phyloP scores from a whole-genome alignment of 371 early-diverging fungal species.

The Chytridium lagenaria region DNA sequence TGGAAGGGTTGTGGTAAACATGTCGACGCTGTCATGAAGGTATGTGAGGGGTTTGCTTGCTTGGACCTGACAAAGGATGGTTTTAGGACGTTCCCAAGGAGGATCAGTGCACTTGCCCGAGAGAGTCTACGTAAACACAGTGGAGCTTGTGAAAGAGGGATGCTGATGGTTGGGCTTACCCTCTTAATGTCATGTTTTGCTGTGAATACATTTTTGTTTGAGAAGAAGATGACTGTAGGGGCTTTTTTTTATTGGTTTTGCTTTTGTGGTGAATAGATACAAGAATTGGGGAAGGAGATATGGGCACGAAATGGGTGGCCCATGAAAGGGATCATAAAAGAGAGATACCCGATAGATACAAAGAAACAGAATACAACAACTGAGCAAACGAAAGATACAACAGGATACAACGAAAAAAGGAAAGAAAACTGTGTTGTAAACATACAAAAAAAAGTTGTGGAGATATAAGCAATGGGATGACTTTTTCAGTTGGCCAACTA shows the following conservation, averaged over 20 bases:
- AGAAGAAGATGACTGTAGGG: neutral
- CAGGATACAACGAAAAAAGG: neutral
- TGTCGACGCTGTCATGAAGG: constrained; percentile 40
- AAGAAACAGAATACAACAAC: neutral
- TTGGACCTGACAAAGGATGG: neutral
- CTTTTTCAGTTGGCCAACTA: no score
- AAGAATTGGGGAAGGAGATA: neutral
- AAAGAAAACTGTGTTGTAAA: neutral
- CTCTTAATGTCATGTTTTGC: neutral
- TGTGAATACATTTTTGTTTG: neutral
- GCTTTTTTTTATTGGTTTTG: no score
- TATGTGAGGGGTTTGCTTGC: neutral
- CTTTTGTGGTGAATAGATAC: no score
- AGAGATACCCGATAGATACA: no score
- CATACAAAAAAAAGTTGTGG: neutral
- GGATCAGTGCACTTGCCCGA: constrained; percentile 6
- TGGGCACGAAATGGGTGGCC: neutral
- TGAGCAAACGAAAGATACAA: neutral
- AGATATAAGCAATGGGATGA: neutral
- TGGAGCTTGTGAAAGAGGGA: neutral
- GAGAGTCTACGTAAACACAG: neutral
- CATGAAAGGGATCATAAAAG: neutral
- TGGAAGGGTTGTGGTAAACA: constrained; percentile 47
- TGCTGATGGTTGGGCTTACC: no score
- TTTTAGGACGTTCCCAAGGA: constrained; percentile 9